Evolutionary conservation across 805 yeast species (phyloP), one percentile per base, ranked within the genome.

Genomic region (Lipomyces starkeyi): DNA sequence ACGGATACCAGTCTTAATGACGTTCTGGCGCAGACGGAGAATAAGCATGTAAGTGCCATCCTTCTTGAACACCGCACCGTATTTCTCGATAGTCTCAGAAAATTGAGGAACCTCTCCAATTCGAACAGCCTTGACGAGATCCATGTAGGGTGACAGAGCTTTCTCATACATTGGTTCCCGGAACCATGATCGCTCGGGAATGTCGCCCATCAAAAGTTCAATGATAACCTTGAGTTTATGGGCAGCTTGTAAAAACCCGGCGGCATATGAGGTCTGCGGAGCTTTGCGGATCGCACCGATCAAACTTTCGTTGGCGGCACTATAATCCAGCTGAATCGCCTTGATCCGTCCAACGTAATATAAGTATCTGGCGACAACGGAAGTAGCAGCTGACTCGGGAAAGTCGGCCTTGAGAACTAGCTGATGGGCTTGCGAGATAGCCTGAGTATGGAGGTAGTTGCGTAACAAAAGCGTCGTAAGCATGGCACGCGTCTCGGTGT

Each of bases 251-350:
- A 93, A 79, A 78, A 95, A 95, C 1, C 99, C 99, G 57, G 84
- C 79, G 8, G 97, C 92, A 68, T 88, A 86, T 57, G 86, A 84
- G 0, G 97, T 91, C 78, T 92, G 97, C 34, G 99, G 98, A 9
- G 97, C 93, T 78, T 95, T 95, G 82, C 99, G 89, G 63, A 93
- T 90, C 1, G 99, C 97, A n/a, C 95, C 92, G 65, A 92, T 90
- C 65, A 91, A 91, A 76, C 88, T 92, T 75, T 93, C 97, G 76
- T 90, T 88, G 1, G 98, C 97, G 22, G 91, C 83, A 1, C 97
- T 88, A 79, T 95, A 95, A 80, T 95, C 93, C 74, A 95, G 86
- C 81, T 94, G 98, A 73, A 95, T 89, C 3, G 98, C 92, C 75
- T 87, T 88, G 76, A 95, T 91, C 72, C 90, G 88, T n/a, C 97